A percentile compares a stretch with the other conserved stretches of the same genome.
These are phyloP conservation scores for Saprolegnia diclina DNA, from an alignment of 352 stramenopile species.

Conservation along the genomic window DNA sequence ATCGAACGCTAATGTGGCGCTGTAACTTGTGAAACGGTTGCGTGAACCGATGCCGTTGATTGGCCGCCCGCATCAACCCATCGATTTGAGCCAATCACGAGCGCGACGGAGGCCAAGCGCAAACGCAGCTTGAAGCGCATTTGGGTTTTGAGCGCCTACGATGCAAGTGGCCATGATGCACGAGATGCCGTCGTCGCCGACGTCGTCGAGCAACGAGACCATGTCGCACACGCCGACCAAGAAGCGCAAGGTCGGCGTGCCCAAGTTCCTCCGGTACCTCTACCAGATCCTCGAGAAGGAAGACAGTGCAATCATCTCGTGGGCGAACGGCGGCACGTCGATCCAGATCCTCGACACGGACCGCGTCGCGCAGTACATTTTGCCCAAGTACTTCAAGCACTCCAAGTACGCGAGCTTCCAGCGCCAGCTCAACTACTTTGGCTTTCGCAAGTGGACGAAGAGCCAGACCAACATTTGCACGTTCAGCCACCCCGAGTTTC, in stretches of 20 bases:
- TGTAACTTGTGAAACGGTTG: not conserved
- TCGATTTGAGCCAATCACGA: not conserved
- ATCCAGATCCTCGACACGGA: conserved; percentile 68
- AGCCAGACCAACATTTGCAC: conserved; percentile 67
- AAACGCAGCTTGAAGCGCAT: not conserved
- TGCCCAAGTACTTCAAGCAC: conserved; percentile 93
- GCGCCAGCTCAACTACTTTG: conserved; percentile 91
- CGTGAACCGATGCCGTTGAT: not conserved
- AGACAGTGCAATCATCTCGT: conserved; percentile 60
- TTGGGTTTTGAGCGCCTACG: not conserved
- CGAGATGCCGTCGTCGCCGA: not conserved
- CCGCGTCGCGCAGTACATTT: conserved; percentile 47
- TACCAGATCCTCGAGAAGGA: conserved; percentile 73
- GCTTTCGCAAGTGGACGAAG: conserved; percentile 83
- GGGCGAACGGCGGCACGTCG: conserved; percentile 54
- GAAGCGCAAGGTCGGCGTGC: conserved; percentile 36
- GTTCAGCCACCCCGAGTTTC: conserved; percentile 66
- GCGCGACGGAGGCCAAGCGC: not conserved
- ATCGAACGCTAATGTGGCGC: not conserved
- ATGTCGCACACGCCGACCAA: conserved; percentile 5
- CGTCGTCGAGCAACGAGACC: not conserved
- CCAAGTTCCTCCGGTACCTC: conserved; percentile 73
- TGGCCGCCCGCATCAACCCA: not conserved
- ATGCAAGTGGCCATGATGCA: not conserved
- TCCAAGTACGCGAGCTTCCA: conserved; percentile 89